Percentiles rank a stretch among this genome's conserved stretches.
phyloP scores from a whole-genome alignment of 139 green algal species.

The Haematococcus lacustris region DNA sequence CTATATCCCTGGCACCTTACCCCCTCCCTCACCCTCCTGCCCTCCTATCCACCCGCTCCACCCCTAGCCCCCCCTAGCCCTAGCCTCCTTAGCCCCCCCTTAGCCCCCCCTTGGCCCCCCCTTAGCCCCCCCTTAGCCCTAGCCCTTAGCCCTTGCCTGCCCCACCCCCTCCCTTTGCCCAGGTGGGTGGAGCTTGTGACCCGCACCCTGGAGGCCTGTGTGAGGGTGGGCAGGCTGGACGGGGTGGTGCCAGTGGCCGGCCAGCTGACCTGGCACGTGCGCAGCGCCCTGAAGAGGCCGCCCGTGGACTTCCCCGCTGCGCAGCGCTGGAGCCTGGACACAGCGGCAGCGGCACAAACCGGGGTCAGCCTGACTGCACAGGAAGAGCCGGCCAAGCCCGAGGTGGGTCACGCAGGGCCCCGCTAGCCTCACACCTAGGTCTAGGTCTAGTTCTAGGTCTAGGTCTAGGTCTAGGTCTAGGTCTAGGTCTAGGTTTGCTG shows the following conservation, averaged over 20 bases:
- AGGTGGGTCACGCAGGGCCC: background rate
- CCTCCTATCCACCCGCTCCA: background rate
- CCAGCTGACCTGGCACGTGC: slow-evolving; percentile 24
- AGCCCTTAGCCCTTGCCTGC: background rate
- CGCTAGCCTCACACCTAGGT: background rate
- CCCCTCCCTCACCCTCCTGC: background rate
- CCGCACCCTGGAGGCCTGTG: slow-evolving; percentile 30
- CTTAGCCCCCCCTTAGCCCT: background rate
- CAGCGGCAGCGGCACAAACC: slow-evolving; percentile 8
- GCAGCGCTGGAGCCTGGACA: slow-evolving; percentile 5
- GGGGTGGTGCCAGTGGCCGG: slow-evolving; percentile 15
- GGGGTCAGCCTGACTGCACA: background rate
- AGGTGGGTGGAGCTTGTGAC: slow-evolving; percentile 43
- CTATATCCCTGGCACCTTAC: background rate
- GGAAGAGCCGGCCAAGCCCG: slow-evolving; percentile 12
- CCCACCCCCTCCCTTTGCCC: background rate
- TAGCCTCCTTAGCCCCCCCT: background rate
- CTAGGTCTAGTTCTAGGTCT: background rate
- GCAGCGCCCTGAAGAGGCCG: slow-evolving; percentile 1
- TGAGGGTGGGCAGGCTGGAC: slow-evolving; percentile 17
- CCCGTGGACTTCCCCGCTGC: slow-evolving; percentile 3
- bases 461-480: background rate
- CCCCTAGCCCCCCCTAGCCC: background rate
- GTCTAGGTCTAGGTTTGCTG: background rate
- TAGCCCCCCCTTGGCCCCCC: background rate